Base-by-base conservation (phyloP, 2,329 filamentous ascomycete genomes). In the Alternaria panax region DNA sequence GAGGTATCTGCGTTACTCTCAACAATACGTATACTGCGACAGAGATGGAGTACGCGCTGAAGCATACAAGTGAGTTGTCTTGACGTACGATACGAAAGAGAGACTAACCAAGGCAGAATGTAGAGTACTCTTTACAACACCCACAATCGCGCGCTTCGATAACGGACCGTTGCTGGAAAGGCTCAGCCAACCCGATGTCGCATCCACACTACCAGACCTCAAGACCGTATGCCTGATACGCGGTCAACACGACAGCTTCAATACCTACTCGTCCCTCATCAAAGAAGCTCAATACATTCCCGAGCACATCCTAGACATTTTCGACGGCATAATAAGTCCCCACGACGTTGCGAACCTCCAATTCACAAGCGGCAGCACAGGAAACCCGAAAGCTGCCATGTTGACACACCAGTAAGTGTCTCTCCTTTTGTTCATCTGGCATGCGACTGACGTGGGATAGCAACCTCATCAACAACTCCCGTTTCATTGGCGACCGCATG, bases 11-110 rank as follows among this genome's bases (percentile, higher is more conserved):
- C 52, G 90, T 93, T 27, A 92, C 93, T 43, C 80, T 93, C 65
- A 93, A 93, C 80, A 93, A 92, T 78, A 93, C 90, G 0, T 93
- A 93, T 74, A 93, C 91, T 1, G 84, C 88, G 2, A 86, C 85
- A 1, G 91, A 93, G 78, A 87, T 90, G 47, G 84, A 88, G 73
- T 90, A 90, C 75, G 91, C 89, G 9, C 77, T 93, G 27, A 84
- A 85, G 54, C 91, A 92, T 71, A 88, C 89, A 16, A 87, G 88
- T 90, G 78, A 66, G 81, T 75, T 11, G 3, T 25, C 18, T 7
- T 20, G 20, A n/a, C 6, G 3, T 25, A 24, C 3, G 20, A 11
- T 4, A n/a, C 9, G 11, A 4, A 2, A 34, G 18, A 27, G 22
- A 48, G 5, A 16, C 51, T 69, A 46, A 68, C 8, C 1, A 32